Evolutionary conservation across 78 protist species (phyloP).

Genomic region (Trichosphaerium sp.): DNA sequence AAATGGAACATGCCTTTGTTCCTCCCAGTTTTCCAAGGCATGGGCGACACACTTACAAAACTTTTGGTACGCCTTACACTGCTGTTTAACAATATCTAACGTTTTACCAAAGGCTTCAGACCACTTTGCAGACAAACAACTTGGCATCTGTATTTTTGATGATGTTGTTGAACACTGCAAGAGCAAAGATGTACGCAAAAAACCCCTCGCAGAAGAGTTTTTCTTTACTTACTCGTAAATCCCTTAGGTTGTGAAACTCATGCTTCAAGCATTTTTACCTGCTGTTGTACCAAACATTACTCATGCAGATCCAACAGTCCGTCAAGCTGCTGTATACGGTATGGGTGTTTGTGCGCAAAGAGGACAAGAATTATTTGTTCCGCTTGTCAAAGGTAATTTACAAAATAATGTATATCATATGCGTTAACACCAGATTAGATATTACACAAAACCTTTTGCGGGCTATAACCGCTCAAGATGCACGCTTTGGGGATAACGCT

Average conservation of each 20-base stretch:
- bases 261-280: conserved; percentile 18
- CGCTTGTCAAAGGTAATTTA: conserved; percentile 3
- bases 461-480: neutral
- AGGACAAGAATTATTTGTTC: conserved; percentile 29
- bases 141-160: conserved; percentile 68
- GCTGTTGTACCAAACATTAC: neutral
- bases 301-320: conserved; percentile 13
- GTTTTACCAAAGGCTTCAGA: too few species aligned
- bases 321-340: conserved; percentile 75
- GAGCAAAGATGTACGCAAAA: too few species aligned
- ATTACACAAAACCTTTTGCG: neutral
- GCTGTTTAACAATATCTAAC: too few species aligned
- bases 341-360: conserved; percentile 51
- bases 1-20: too few species aligned
- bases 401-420: too few species aligned
- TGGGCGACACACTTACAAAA: too few species aligned
- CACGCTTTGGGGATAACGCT: neutral
- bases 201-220: too few species aligned
- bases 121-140: conserved; percentile 18
- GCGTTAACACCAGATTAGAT: too few species aligned
- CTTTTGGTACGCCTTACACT: too few species aligned
- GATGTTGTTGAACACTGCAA: conserved; percentile 59
- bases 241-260: too few species aligned
- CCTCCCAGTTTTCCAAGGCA: too few species aligned
- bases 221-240: too few species aligned